These are phyloP conservation scores for Nicotiana benthamiana DNA, from an alignment of 257 asterid genomes.

Conservation along the genomic window DNA sequence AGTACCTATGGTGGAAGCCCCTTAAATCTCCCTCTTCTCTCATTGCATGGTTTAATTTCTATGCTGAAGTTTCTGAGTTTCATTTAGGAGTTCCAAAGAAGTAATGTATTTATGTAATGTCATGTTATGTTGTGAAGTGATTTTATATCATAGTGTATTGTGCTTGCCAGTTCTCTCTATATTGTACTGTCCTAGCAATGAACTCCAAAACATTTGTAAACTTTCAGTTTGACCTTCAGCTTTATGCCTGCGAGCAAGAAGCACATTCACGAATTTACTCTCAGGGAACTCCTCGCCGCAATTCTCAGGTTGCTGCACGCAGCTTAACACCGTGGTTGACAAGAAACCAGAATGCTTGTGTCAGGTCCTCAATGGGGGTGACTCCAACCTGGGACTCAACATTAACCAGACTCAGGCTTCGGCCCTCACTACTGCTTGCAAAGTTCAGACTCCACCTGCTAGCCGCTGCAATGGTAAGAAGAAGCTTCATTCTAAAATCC, in stretches of 20 bases:
- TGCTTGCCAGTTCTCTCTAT: background rate
- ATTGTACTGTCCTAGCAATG: background rate
- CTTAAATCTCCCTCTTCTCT: conserved; percentile 12
- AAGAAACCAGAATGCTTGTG: conserved; percentile 64
- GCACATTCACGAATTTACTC: too few species aligned
- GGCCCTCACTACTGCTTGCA: conserved; percentile 57
- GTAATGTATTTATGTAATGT: background rate
- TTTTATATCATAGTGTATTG: background rate
- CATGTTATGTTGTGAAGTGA: background rate
- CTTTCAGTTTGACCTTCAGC: too few species aligned
- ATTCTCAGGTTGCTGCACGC: conserved; percentile 55
- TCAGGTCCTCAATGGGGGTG: conserved; percentile 58
- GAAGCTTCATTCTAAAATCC: background rate
- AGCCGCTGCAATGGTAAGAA: conserved; percentile 51
- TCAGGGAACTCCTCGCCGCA: conserved; percentile 46
- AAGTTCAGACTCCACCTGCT: conserved; percentile 53
- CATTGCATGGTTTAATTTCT: conserved; percentile 23
- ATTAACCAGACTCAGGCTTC: conserved; percentile 74
- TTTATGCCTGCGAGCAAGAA: too few species aligned
- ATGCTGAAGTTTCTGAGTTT: background rate
- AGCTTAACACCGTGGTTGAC: conserved; percentile 49
- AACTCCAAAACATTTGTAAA: background rate
- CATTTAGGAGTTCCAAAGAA: background rate
- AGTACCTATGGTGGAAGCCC: conserved; percentile 22
- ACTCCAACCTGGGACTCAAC: conserved; percentile 25